These are phyloP conservation scores for Citrus australasica DNA, from an alignment of 345 rosid genomes.

Conservation along the genomic window DNA sequence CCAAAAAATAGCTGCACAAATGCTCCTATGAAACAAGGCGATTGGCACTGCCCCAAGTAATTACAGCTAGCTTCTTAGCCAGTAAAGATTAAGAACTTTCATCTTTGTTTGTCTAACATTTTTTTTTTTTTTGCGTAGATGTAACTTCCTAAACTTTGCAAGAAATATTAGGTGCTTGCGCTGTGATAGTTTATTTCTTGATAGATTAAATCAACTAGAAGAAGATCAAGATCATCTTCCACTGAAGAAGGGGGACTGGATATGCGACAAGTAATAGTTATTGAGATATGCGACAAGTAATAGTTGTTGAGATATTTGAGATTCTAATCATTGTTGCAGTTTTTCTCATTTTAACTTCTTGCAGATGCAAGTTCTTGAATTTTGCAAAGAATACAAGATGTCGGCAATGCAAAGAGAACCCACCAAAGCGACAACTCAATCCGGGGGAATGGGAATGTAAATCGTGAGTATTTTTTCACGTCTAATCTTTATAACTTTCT, in stretches of 20 bases:
- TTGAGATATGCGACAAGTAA: slow-evolving; percentile 66
- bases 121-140: slow-evolving; percentile 33
- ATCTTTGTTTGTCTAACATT: not conserved
- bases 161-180: slow-evolving; percentile 75
- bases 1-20: slow-evolving; percentile 25
- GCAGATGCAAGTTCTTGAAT: slow-evolving; percentile 82
- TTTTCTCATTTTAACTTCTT: slow-evolving; percentile 17
- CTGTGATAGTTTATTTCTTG: slow-evolving; percentile 55
- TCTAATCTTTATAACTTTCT: not conserved
- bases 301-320: slow-evolving; percentile 1
- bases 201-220: slow-evolving; percentile 52
- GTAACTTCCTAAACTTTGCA: slow-evolving; percentile 81
- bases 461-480: slow-evolving; percentile 55
- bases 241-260: slow-evolving; percentile 92
- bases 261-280: slow-evolving; percentile 56
- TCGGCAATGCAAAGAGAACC: slow-evolving; percentile 70
- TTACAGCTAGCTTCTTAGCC: not conserved
- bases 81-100: not conserved
- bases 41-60: slow-evolving; percentile 85
- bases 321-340: slow-evolving; percentile 1
- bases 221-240: slow-evolving; percentile 77
- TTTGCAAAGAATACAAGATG: slow-evolving; percentile 85
- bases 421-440: slow-evolving; percentile 68
- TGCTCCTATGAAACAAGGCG: slow-evolving; percentile 59
- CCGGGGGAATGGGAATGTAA: slow-evolving; percentile 97